Evolutionary conservation across 2,329 filamentous ascomycete species (phyloP).

Genomic region (Talaromyces sp.): DNA sequence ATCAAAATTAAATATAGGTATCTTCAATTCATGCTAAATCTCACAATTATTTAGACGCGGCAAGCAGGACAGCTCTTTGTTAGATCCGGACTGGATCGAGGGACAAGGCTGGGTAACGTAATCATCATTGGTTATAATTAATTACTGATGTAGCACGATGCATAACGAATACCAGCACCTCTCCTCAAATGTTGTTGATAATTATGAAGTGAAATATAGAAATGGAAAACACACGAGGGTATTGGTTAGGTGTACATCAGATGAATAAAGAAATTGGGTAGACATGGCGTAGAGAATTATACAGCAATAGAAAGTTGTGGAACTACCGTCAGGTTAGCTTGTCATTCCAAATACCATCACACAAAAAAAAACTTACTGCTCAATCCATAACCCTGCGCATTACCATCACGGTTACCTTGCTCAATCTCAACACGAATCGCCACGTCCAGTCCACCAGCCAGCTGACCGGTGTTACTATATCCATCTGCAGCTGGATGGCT

Average conservation of each 20-base stretch:
- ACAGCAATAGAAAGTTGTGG: conserved; percentile 5
- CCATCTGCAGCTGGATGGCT: conserved; percentile 67
- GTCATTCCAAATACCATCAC: background rate
- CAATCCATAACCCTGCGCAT: conserved; percentile 48
- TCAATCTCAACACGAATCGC: conserved; percentile 47
- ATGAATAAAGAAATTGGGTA: background rate
- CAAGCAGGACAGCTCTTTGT: background rate
- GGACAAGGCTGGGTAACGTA: background rate
- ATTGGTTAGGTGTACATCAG: conserved; percentile 4
- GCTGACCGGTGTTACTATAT: conserved; percentile 33
- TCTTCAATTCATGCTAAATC: background rate
- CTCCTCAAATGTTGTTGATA: background rate
- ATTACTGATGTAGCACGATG: background rate
- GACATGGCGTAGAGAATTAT: background rate
- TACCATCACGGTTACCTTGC: conserved; percentile 38
- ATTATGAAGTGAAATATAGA: background rate
- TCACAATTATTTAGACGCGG: background rate
- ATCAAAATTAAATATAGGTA: background rate
- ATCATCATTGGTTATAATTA: background rate
- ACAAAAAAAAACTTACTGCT: conserved; percentile 37
- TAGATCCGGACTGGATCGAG: background rate
- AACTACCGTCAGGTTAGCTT: background rate
- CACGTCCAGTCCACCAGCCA: conserved; percentile 45
- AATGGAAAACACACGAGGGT: conserved; percentile 4
- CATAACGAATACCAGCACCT: background rate